Evolutionary conservation across 2,329 filamentous ascomycete species (phyloP).

Genomic region (Pezicula radicicola): DNA sequence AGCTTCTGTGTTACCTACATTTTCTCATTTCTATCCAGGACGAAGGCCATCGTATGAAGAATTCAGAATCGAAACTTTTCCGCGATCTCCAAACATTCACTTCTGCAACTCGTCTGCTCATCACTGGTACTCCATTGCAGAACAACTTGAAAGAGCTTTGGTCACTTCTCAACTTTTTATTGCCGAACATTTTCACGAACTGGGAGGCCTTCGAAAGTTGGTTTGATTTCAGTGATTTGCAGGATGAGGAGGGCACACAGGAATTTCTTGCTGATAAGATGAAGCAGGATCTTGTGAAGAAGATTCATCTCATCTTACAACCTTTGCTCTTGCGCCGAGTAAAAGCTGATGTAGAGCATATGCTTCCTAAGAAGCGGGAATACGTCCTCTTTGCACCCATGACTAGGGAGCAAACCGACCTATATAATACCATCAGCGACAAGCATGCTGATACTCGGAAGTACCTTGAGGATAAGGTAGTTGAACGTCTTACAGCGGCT

Average conservation of each 20-base stretch:
- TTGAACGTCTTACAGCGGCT: constrained; percentile 56
- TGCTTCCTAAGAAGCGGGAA: constrained; percentile 93
- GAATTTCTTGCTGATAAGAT: constrained; percentile 77
- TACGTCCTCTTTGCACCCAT: constrained; percentile 94
- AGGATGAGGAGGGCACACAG: constrained; percentile 76
- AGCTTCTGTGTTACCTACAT: neutral
- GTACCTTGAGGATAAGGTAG: constrained; percentile 78
- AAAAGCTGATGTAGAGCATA: constrained; percentile 88
- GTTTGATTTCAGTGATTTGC: constrained; percentile 94
- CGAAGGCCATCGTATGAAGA: constrained; percentile 96
- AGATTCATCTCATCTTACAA: constrained; percentile 89
- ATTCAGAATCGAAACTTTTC: constrained; percentile 89
- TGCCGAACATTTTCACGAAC: constrained; percentile 90
- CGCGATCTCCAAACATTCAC: constrained; percentile 84
- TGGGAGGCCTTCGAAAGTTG: constrained; percentile 90
- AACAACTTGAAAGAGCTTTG: constrained; percentile 95
- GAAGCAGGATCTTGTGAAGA: constrained; percentile 76
- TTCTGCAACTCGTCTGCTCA: constrained; percentile 85
- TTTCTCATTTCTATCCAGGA: constrained; percentile 50
- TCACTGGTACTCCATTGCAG: constrained; percentile 91
- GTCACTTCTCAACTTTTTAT: constrained; percentile 89
- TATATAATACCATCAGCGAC: constrained; percentile 69
- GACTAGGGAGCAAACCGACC: constrained; percentile 83
- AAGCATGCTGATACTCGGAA: constrained; percentile 60
- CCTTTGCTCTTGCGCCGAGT: constrained; percentile 84